Base-by-base conservation (phyloP, 768 basidiomycete genomes). In the Nevesoporus exiguus region DNA sequence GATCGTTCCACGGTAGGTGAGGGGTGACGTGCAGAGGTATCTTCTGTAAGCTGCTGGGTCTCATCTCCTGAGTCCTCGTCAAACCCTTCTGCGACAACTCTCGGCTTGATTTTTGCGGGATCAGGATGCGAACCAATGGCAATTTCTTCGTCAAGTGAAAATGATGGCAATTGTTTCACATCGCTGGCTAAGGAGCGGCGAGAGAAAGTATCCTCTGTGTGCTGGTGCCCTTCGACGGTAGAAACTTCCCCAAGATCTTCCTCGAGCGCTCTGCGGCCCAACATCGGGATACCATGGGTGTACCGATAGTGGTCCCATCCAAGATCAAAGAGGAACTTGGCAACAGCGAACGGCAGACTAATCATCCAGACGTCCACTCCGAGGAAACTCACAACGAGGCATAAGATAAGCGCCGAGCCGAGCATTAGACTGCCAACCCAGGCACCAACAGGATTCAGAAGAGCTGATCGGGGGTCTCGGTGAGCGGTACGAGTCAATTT, bases 361-460 rank as follows among this genome's bases (percentile, higher is more conserved):
- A 96, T 87, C 72, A 80, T 83, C 88, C 89, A 93, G 3, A 91
- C 88, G 49, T 91, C 86, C n/a, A 91, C 76, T 45, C 82, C 78
- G 57, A 88, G 75, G 68, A 86, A 90, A 65, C 85, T 88, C 55
- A 87, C 82, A 6, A 85, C 82, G 47, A 95, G 82, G 19, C 90
- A 80, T 13, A 88, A 78, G 19, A 80, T 71, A 13, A 98, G 79
- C 31, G 90, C 88, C 13, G 75, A 68, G 1, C 78, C 74, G 14
- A 97, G 78, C 42, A 95, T 70, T 19, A 79, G 60, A 47, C 83
- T 79, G 21, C 93, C 93, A 43, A 94, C 82, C 39, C 80, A 71
- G 1, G 91, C 95, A 17, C 92, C 84, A 34, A 77, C 55, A 0
- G 82, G 83, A 72, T 98, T 93, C n/a, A 80, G 71, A 11, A 98